Percentiles rank a stretch among this genome's conserved stretches.
Conservation (phyloP, 495 filamentous ascomycete species). For the Cercophora samala region DNA sequence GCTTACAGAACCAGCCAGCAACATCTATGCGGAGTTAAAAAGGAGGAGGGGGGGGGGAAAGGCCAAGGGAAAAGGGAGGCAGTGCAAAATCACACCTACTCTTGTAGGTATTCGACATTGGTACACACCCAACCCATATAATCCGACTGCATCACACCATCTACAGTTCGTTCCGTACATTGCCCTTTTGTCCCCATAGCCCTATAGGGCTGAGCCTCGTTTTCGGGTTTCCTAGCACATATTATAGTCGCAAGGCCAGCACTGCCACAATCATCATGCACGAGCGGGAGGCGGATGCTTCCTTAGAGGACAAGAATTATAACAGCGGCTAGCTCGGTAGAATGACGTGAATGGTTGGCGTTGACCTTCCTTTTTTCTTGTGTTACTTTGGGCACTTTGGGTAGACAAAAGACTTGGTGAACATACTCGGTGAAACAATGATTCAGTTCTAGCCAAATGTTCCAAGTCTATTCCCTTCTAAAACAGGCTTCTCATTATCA, state of each 20-base stretch:
- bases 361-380: too few relatives aligned
- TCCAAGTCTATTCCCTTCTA: slow-evolving; percentile 1
- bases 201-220: neutral
- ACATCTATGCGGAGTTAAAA: neutral
- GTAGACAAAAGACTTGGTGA: neutral
- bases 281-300: slow-evolving; percentile 1
- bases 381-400: neutral
- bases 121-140: neutral
- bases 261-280: slow-evolving; percentile 22
- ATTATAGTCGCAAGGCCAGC: slow-evolving; percentile 2
- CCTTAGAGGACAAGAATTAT: neutral
- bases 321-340: neutral
- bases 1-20: too few relatives aligned
- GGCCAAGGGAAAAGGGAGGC: neutral
- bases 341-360: neutral
- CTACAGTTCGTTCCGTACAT: neutral
- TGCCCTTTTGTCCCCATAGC: neutral
- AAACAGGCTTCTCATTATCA: slow-evolving; percentile 13
- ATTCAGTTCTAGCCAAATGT: too few relatives aligned
- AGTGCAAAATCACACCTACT: neutral
- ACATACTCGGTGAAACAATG: too few relatives aligned
- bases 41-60: neutral
- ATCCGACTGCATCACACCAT: neutral
- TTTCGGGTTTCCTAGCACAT: neutral
- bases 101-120: neutral